phyloP scores from a whole-genome alignment of 257 asterid genomes.

The Catharanthus roseus region DNA sequence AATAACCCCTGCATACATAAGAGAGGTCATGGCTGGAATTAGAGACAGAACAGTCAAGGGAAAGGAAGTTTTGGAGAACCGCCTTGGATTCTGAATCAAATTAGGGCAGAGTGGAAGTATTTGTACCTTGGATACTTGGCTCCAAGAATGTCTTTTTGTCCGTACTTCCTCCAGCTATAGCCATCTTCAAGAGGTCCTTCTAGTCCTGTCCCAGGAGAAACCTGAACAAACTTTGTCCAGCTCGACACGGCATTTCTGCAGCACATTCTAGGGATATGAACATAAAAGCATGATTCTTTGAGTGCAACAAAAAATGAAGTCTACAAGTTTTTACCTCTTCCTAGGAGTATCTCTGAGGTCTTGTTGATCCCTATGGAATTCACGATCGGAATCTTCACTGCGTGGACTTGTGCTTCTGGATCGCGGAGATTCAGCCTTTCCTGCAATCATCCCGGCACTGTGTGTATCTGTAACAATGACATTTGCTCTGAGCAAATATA shows the following conservation, averaged over 20 bases:
- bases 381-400: conserved; percentile 56
- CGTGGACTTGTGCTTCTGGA: conserved; percentile 40
- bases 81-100: background rate
- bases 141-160: conserved; percentile 86
- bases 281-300: background rate
- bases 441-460: conserved; percentile 6
- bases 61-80: background rate
- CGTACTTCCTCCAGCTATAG: conserved; percentile 75
- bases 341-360: conserved; percentile 29
- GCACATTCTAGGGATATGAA: background rate
- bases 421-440: conserved; percentile 34
- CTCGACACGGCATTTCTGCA: conserved; percentile 39
- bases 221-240: conserved; percentile 50
- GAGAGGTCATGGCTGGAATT: background rate
- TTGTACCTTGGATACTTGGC: conserved; percentile 74
- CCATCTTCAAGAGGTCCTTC: conserved; percentile 75
- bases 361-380: conserved; percentile 29
- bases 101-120: background rate
- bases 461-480: background rate
- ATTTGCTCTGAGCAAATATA: conserved; percentile 35
- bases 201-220: conserved; percentile 36
- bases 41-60: background rate
- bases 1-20: conserved; percentile 37
- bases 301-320: background rate
- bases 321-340: conserved; percentile 43